These are phyloP conservation scores for Chrysoporthe deuterocubensis DNA, from an alignment of 2,329 filamentous ascomycete species.

Conservation along the genomic window DNA sequence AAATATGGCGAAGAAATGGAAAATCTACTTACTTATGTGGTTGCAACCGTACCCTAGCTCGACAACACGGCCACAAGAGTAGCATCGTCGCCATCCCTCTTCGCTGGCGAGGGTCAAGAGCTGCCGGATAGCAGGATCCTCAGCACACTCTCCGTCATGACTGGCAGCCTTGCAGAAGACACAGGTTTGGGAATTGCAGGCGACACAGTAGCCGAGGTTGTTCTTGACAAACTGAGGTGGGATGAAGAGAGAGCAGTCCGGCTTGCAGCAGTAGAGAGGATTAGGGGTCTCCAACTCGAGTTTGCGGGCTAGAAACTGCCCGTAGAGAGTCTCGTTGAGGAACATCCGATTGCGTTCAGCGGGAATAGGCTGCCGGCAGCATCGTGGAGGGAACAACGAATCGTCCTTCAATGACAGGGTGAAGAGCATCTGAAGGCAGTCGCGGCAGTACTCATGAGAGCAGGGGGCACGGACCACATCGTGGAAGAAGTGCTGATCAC, in stretches of 20 bases:
- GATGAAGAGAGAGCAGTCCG: constrained; percentile 53
- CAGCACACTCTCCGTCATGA: constrained; percentile 53
- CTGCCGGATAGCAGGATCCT: constrained; percentile 45
- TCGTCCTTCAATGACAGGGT: constrained; percentile 6
- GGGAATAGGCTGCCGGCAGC: constrained; percentile 2
- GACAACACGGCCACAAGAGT: constrained; percentile 49
- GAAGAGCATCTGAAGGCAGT: constrained; percentile 6
- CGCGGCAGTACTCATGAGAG: constrained; percentile 18
- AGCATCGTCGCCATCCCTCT: constrained; percentile 57
- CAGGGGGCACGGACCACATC: background rate
- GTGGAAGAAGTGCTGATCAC: background rate
- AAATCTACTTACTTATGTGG: constrained; percentile 57
- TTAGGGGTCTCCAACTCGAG: constrained; percentile 53
- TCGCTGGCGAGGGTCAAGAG: constrained; percentile 45
- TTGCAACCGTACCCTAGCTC: constrained; percentile 56
- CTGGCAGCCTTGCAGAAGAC: constrained; percentile 50
- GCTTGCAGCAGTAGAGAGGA: constrained; percentile 54
- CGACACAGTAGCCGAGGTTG: constrained; percentile 45
- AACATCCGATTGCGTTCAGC: constrained; percentile 31
- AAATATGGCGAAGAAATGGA: background rate
- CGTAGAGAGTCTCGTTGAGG: constrained; percentile 33
- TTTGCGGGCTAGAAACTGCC: constrained; percentile 48
- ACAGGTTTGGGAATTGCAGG: constrained; percentile 53
- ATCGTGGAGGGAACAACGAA: constrained; percentile 2
- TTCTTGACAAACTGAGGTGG: constrained; percentile 35